phyloP scores from a whole-genome alignment of 768 basidiomycete genomes.

The Rhodotorula diobovata region DNA sequence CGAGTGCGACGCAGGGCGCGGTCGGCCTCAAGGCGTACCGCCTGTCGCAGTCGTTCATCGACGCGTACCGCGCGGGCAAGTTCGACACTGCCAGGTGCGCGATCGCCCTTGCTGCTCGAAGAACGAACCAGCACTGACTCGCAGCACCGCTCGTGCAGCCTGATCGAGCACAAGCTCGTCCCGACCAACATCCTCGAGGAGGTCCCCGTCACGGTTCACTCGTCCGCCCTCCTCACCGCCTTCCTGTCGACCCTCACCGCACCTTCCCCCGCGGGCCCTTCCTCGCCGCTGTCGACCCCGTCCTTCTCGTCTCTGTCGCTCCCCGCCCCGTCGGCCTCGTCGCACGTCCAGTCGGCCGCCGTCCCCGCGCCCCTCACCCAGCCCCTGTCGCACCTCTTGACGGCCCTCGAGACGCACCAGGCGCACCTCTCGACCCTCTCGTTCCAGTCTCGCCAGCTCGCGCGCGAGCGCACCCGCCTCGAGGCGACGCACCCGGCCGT shows the following conservation, averaged over 20 bases:
- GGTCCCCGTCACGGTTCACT: slow-evolving; percentile 41
- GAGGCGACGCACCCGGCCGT: slow-evolving; percentile 31
- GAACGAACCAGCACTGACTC: neutral
- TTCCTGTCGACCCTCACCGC: slow-evolving; percentile 42
- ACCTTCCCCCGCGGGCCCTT: slow-evolving; percentile 15
- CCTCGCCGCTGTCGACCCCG: slow-evolving; percentile 15
- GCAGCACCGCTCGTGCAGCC: slow-evolving; percentile 3
- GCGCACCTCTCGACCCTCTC: slow-evolving; percentile 40
- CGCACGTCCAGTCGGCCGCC: slow-evolving; percentile 27
- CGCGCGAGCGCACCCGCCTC: slow-evolving; percentile 38
- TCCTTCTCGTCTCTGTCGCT: slow-evolving; percentile 36
- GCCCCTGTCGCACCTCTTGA: slow-evolving; percentile 35
- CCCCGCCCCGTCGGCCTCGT: slow-evolving; percentile 29
- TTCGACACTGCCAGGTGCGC: slow-evolving; percentile 40
- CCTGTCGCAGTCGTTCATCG: slow-evolving; percentile 34
- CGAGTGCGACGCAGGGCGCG: slow-evolving; percentile 35
- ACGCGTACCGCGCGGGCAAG: slow-evolving; percentile 39
- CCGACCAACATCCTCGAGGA: slow-evolving; percentile 41
- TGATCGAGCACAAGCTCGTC: slow-evolving; percentile 40
- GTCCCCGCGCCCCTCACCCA: slow-evolving; percentile 32
- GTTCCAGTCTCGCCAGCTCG: slow-evolving; percentile 41
- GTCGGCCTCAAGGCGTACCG: slow-evolving; percentile 40
- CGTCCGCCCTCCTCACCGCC: slow-evolving; percentile 42
- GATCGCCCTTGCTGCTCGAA: no score
- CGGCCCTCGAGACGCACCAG: slow-evolving; percentile 40